Evolutionary conservation across 2,329 filamentous ascomycete genomes (phyloP), one percentile per base, ranked within the genome.

Genomic region (Triangularia setosa): DNA sequence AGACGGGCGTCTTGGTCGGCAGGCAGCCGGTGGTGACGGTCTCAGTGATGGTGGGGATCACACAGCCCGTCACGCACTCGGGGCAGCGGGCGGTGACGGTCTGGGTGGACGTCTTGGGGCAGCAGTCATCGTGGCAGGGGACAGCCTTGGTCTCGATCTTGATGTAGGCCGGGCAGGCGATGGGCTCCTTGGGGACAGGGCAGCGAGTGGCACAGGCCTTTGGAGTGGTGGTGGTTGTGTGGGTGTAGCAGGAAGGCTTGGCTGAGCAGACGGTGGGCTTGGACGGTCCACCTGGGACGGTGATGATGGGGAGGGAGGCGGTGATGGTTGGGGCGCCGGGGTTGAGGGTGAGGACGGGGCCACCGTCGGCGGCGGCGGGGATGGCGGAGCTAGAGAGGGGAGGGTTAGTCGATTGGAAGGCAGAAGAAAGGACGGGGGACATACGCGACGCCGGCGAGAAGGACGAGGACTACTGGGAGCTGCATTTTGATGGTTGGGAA

Each of bases 91-190:
- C 60, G 11, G 68, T 69, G 8, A 70, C 63, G 14, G 67, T 70
- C 14, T 65, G 60, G 6, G 73, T 76, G 7, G 73, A 66, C 8
- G 78, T 80, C 9, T 63, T 69, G n/a, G 73, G 73, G 69, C 79
- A 80, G 70, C 75, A 78, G 61, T 75, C 68, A 21, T 75, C 76
- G 57, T 68, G 64, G 66, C 77, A 77, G 16, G 78, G 79, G 3
- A 79, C 73, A 23, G 70, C 68, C 3, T 72, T 65, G 54, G 73
- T 76, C n/a, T 72, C 73, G 16, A 75, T 67, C 65, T 65, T 70
- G 67, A 77, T 72, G 65, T 71, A 69, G 56, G 66, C 16, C 14
- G 75, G 74, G 67, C 76, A 78, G 21, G 72, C 54, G 21, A 64
- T 60, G 9, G 55, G 62, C 33, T 71, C 68, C 0, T 70, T 71